phyloP scores from a whole-genome alignment of 306 rosid genomes.

The Quillaja saponaria region DNA sequence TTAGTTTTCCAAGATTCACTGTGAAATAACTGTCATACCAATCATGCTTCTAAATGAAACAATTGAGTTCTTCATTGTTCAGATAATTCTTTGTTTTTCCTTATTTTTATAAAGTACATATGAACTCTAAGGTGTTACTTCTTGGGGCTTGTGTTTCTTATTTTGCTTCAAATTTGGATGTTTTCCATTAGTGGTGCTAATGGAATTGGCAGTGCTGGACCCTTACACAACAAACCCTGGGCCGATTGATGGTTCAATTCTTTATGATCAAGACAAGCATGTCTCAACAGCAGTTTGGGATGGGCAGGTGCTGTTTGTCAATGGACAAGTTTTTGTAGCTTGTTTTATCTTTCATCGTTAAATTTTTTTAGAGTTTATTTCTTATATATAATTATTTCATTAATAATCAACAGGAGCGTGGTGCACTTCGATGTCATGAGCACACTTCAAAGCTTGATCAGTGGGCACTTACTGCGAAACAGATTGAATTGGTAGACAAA shows the following conservation, averaged over 20 bases:
- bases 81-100: background rate
- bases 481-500: conserved; percentile 75
- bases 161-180: conserved; percentile 24
- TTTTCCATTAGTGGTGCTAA: conserved; percentile 36
- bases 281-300: conserved; percentile 98
- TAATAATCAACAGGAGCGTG: conserved; percentile 76
- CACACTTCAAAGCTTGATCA: conserved; percentile 98
- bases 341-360: conserved; percentile 2
- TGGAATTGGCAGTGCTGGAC: conserved; percentile 68
- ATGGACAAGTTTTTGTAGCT: conserved; percentile 19
- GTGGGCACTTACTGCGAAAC: conserved; percentile 75
- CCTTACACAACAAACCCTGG: conserved; percentile 90
- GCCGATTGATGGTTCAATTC: conserved; percentile 83
- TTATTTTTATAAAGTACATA: background rate
- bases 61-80: background rate
- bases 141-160: conserved; percentile 13
- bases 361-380: conserved; percentile 5
- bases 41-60: conserved; percentile 2
- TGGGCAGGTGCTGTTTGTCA: conserved; percentile 74
- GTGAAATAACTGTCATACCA: conserved; percentile 6
- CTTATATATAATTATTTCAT: conserved; percentile 13
- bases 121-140: conserved; percentile 17
- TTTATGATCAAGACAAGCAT: conserved; percentile 98
- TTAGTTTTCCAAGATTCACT: background rate
- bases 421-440: conserved; percentile 98